Evolutionary conservation across 257 asterid genomes (phyloP).

Genomic region (Solanum chilense): DNA sequence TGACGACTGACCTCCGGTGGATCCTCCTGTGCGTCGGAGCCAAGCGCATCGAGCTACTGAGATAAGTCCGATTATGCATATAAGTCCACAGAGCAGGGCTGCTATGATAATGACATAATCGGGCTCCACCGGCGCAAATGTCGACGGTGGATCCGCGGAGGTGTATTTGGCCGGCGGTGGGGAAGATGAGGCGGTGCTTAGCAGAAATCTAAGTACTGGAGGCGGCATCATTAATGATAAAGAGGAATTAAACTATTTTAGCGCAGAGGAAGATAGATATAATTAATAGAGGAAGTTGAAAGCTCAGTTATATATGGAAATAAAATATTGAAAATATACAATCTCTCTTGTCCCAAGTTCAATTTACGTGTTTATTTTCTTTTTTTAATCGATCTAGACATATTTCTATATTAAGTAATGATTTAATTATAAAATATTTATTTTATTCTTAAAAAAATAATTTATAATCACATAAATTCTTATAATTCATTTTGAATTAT

Average conservation of each 20-base stretch:
- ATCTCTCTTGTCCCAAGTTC: too few relatives aligned
- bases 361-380: too few relatives aligned
- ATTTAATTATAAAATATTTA: too few relatives aligned
- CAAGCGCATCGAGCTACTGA: conserved; percentile 46
- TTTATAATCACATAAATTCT: too few relatives aligned
- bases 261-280: too few relatives aligned
- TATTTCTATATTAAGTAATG: too few relatives aligned
- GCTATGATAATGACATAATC: conserved; percentile 41
- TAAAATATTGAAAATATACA: too few relatives aligned
- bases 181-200: not conserved
- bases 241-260: not conserved
- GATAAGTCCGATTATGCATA: conserved; percentile 37
- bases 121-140: conserved; percentile 11
- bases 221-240: conserved; percentile 7
- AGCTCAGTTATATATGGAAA: not conserved
- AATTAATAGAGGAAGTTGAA: not conserved
- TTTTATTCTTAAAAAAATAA: too few relatives aligned
- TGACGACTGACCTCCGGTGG: not conserved
- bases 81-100: conserved; percentile 37
- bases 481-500: too few relatives aligned
- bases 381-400: too few relatives aligned
- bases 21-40: conserved; percentile 29
- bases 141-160: conserved; percentile 18
- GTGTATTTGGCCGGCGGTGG: not conserved
- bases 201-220: conserved; percentile 1